Percentiles rank a stretch among this genome's conserved stretches.
Conservation (phyloP, 495 filamentous ascomycete species). For the Sordaria brevicollis region DNA sequence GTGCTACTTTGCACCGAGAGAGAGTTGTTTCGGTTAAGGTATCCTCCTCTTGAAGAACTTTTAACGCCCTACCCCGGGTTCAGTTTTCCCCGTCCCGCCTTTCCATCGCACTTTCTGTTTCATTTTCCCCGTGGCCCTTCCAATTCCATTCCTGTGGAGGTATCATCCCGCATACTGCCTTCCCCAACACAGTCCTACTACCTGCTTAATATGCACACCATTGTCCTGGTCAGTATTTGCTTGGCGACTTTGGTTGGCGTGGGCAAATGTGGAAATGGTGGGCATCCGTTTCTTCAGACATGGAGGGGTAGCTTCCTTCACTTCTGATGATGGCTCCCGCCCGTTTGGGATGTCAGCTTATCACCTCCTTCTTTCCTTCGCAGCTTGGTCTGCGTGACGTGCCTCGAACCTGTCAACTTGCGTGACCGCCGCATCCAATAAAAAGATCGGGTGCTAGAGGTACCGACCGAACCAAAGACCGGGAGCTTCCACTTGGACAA, state of each 20-base stretch:
- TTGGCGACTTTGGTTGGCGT: neutral
- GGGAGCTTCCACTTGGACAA: neutral
- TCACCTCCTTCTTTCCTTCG: neutral
- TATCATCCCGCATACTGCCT: neutral
- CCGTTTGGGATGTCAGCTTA: neutral
- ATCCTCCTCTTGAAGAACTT: neutral
- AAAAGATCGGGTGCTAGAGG: neutral
- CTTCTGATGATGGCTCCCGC: neutral
- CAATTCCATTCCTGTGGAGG: neutral
- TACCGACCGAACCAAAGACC: neutral
- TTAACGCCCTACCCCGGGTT: neutral
- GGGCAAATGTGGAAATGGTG: neutral
- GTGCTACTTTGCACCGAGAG: neutral
- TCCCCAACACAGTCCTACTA: neutral
- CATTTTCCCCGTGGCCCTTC: neutral
- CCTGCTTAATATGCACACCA: neutral
- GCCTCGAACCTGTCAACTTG: neutral
- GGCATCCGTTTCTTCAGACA: neutral
- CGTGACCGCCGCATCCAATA: neutral
- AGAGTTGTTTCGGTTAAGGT: neutral
- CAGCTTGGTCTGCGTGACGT: neutral
- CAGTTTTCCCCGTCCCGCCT: neutral
- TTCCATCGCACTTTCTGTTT: neutral
- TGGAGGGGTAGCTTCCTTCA: neutral
- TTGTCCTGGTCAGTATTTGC: neutral